Base-by-base conservation (phyloP, 805 yeast species). In the Metschnikowia koreensis region DNA sequence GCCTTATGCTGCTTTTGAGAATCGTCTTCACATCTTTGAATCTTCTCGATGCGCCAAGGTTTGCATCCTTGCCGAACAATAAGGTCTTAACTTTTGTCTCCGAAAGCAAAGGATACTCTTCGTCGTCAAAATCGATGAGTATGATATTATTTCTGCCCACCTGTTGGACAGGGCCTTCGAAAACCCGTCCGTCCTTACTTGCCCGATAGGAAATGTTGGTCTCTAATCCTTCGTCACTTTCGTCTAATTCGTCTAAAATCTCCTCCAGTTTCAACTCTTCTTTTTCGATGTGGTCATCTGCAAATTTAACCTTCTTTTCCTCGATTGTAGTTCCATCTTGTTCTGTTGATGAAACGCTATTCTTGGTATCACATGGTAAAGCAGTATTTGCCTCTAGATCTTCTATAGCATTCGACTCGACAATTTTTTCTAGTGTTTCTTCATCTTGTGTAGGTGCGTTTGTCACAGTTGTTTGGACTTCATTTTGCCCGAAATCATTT, bases 161-260 rank as follows among this genome's bases (percentile, higher is more conserved):
- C 48, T 75, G 75, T 60, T 84, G 90, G 2, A 73, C 66, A 1
- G 96, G 96, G 0, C 96, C 96, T 64, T 84, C 85, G 59, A 75
- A 82, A 0, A 73, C 54, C 28, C 63, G 66, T 9, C 63, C 59
- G 22, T 57, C 57, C 27, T 41, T 49, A 15, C 48, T 38, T 1
- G 42, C 47, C 29, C 56, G 27, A 50, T 56, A 52, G 17, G 52
- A 50, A 15, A 46, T 38, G 7, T 48, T 15, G 7, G 47, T 41
- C 10, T 46, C 31, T 12, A 31, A 26, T 17, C 45, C 49, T 13
- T 44, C 47, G 15, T 46, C 49, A 6, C 16, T 34, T 27, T 44
- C 48, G 1, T 38, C 44, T 12, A 9, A 29, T 15, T 40, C 46
- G 8, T 47, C 54, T 22, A 39, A 15, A 12, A 27, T 33, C 42